A percentile compares a stretch with the other conserved stretches of the same genome.
These are phyloP conservation scores for Penicilliopsis zonata DNA, from an alignment of 495 filamentous ascomycete species.

Conservation along the genomic window DNA sequence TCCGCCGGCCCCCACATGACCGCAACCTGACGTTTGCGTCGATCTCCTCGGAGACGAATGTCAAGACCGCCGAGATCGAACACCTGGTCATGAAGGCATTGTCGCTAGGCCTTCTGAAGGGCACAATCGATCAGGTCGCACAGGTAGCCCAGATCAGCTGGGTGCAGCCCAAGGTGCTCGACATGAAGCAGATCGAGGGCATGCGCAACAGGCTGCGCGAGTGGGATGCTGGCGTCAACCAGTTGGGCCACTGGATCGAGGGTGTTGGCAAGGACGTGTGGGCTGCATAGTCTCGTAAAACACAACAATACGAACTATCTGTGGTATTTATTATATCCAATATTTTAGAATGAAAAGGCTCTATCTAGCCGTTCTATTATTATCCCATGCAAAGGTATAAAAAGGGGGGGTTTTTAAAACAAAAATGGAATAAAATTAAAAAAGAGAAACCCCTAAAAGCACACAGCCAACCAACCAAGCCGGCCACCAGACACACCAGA, in stretches of 20 bases:
- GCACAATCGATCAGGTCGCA: conserved; percentile 93
- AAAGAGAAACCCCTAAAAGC: conserved; percentile 30
- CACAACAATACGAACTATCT: too few species aligned
- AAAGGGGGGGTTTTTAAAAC: too few species aligned
- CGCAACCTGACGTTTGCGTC: conserved; percentile 82
- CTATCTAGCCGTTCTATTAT: too few species aligned
- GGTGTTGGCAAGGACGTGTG: conserved; percentile 78
- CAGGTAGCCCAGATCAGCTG: conserved; percentile 91
- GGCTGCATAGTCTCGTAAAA: conserved; percentile 76
- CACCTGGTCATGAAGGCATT: conserved; percentile 98
- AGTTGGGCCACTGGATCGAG: conserved; percentile 92
- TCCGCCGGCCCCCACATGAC: conserved; percentile 90
- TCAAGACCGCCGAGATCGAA: conserved; percentile 82
- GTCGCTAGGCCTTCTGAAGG: conserved; percentile 77
- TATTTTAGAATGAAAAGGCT: too few species aligned
- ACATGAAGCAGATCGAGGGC: conserved; percentile 89
- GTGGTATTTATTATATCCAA: conserved; percentile 3
- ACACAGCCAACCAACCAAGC: conserved; percentile 68
- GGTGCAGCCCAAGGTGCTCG: conserved; percentile 97
- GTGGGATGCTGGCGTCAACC: conserved; percentile 92
- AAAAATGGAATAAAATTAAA: conserved; percentile 8
- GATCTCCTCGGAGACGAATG: conserved; percentile 86
- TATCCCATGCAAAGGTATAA: too few species aligned
- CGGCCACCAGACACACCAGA: conserved; percentile 99
- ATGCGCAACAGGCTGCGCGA: conserved; percentile 82